These are phyloP conservation scores for Ceratocystis albifundus DNA, from an alignment of 2,329 filamentous ascomycete species.

Conservation along the genomic window DNA sequence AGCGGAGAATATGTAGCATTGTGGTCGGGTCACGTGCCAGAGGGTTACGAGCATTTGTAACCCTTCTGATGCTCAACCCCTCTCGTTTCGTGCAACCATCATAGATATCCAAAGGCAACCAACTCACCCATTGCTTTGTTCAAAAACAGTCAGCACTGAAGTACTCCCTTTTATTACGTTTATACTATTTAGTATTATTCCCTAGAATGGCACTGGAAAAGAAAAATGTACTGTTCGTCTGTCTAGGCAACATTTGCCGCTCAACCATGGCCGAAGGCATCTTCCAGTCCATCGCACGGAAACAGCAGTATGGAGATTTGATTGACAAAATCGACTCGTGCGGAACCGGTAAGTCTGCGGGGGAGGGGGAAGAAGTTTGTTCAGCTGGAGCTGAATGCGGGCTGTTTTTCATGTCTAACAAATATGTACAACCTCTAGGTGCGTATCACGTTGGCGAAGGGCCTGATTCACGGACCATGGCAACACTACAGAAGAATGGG, in stretches of 20 bases:
- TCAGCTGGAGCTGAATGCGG: slow-evolving; percentile 62
- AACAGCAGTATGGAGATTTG: slow-evolving; percentile 45
- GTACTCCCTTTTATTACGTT: background rate
- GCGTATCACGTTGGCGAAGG: slow-evolving; percentile 69
- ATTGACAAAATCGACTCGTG: slow-evolving; percentile 71
- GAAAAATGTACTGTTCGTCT: slow-evolving; percentile 81
- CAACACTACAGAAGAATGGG: slow-evolving; percentile 59
- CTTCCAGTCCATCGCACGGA: slow-evolving; percentile 59
- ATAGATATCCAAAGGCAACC: background rate
- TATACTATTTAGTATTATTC: background rate
- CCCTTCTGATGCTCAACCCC: background rate
- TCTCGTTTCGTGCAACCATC: background rate
- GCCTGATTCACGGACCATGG: slow-evolving; percentile 69
- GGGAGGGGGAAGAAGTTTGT: slow-evolving; percentile 25
- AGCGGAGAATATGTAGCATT: no score
- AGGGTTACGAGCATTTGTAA: no score
- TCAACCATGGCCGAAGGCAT: slow-evolving; percentile 96
- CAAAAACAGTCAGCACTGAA: background rate
- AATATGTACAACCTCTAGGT: slow-evolving; percentile 33
- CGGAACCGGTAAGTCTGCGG: slow-evolving; percentile 51
- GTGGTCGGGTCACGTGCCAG: no score
- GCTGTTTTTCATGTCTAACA: slow-evolving; percentile 58
- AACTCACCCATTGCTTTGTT: no score
- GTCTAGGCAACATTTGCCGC: slow-evolving; percentile 87
- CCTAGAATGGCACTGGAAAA: slow-evolving; percentile 5